Conservation (phyloP, 805 yeast species). For the Sugiyamaella lignohabitans region DNA sequence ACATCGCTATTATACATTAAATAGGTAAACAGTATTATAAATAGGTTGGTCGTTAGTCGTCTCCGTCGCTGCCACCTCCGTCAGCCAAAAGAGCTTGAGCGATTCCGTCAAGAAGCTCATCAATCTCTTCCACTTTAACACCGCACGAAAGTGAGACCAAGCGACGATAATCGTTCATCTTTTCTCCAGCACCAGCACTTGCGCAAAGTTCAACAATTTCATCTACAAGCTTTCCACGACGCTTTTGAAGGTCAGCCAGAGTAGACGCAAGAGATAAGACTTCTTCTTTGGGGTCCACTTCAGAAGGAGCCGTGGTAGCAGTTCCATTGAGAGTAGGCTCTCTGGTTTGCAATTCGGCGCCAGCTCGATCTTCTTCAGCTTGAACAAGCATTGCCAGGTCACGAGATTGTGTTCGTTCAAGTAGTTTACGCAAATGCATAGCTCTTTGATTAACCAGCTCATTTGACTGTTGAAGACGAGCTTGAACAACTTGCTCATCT, state of each 20-base stretch:
- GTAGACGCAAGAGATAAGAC: conserved; percentile 30
- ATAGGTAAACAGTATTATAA: neutral
- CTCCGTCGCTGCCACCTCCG: neutral
- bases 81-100: conserved; percentile 29
- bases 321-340: conserved; percentile 6
- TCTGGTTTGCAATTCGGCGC: conserved; percentile 21
- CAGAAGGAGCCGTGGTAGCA: conserved; percentile 1
- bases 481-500: conserved; percentile 23
- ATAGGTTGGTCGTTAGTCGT: neutral
- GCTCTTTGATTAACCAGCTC: conserved; percentile 27
- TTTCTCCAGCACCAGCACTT: conserved; percentile 41
- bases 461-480: conserved; percentile 22
- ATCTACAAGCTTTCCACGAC: conserved; percentile 37
- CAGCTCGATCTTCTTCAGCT: conserved; percentile 40
- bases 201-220: conserved; percentile 47
- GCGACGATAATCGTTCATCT: conserved; percentile 73
- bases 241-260: conserved; percentile 37
- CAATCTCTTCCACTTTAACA: conserved; percentile 69
- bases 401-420: conserved; percentile 61
- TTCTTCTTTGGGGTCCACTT: conserved; percentile 9
- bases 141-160: conserved; percentile 74
- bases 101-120: conserved; percentile 75
- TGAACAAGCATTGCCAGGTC: conserved; percentile 53
- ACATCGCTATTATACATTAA: neutral
- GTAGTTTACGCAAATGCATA: conserved; percentile 36